Evolutionary conservation across 2,329 filamentous ascomycete genomes (phyloP).

Genomic region (Verticillium albo-atrum): DNA sequence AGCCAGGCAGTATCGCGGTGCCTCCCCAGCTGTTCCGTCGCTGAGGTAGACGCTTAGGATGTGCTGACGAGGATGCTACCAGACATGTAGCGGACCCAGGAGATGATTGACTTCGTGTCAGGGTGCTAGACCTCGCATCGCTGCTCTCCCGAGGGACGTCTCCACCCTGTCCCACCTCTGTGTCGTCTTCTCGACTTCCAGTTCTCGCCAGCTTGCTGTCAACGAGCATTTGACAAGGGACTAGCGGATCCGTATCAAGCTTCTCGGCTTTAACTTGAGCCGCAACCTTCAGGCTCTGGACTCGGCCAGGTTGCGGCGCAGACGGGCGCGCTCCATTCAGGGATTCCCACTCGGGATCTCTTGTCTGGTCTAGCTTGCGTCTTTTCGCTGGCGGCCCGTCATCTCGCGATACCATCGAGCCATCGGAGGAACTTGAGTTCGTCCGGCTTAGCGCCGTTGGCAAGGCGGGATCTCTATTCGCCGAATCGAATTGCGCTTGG

Average conservation of each 20-base stretch:
- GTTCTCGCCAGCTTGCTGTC: neutral
- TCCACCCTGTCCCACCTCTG: neutral
- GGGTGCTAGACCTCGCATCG: neutral
- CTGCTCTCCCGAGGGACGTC: neutral
- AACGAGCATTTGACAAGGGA: neutral
- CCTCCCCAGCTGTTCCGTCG: neutral
- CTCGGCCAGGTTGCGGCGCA: neutral
- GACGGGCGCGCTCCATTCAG: neutral
- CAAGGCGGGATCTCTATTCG: slow-evolving; percentile 22
- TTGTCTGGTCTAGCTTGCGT: neutral
- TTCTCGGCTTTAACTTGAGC: neutral
- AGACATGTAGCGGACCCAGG: neutral
- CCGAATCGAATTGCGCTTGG: slow-evolving; percentile 60
- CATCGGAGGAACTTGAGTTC: neutral
- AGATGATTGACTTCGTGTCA: neutral
- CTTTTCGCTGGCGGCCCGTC: neutral
- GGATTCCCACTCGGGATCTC: neutral
- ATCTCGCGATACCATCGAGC: neutral
- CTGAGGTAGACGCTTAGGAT: neutral
- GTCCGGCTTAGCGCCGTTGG: neutral
- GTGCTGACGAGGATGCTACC: neutral
- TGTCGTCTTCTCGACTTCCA: neutral
- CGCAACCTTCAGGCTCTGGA: neutral
- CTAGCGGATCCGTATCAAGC: neutral
- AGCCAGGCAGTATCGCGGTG: neutral